Evolutionary conservation across 768 basidiomycete species (phyloP), one percentile per base, ranked within the genome.

Genomic region (Hydnum rufescens): DNA sequence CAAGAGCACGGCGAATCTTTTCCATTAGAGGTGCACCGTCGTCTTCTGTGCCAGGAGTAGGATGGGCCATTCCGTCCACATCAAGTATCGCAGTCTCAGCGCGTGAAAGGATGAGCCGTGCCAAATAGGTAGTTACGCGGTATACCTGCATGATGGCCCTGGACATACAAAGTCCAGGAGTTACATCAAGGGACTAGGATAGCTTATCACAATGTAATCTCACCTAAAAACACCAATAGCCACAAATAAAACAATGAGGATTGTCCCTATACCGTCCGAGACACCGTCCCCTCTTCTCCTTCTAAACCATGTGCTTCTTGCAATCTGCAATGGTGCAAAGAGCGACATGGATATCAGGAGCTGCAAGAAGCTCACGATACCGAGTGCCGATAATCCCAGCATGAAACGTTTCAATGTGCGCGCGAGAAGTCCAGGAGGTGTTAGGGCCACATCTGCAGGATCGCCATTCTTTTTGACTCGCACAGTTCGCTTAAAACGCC

Each of bases 301-400:
- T 18, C 18, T 22, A 19, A 18, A 49, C 52, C 52, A 26, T 32
- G 44, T 32, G 18, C 44, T 22, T 16, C 48, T 18, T 32, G 22
- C 42, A 84, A 58, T 71, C 49, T 82, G 80, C 36, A 85, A 62
- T 13, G 82, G 82, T 0, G 72, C 75, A 44, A 82, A 68, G 53
- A 80, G 63, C 23, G 77, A 80, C 4, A 77, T 61, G 2, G 80
- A 74, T 6, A 59, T 39, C 22, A 87, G 64, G 74, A 83, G 74
- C 51, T 82, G 80, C 18, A 84, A 72, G 42, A 87, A 63, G 16
- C 81, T 85, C 19, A 76, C 76, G 36, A 80, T 82, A 5, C 84
- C 83, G 8, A 88, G 72, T 53, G 86, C 70, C 28, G 85, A 83
- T 13, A 87, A 67, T 23, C 85, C 85, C 25, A 88, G 62, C 8